Evolutionary conservation across 805 yeast genomes (phyloP), one percentile per base, ranked within the genome.

Genomic region (Nakazawaea sp.): DNA sequence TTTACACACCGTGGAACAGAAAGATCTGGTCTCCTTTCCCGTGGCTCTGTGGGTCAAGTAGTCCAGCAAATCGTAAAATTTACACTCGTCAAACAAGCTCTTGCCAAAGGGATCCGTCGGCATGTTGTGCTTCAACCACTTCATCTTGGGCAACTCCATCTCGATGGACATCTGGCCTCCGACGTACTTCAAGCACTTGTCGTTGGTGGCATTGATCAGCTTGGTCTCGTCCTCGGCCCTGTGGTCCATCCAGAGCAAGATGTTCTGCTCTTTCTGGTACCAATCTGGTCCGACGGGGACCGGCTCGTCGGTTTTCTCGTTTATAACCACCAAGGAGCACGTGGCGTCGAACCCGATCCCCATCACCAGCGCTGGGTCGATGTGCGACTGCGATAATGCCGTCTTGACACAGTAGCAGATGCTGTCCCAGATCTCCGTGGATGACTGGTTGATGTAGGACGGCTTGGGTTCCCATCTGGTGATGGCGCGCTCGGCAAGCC

Each of bases 311-410:
- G 71, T 66, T 4, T 64, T 54, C 45, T 81, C 83, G 43, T 78
- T 70, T 26, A 89, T 66, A 1, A 78, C 96, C 11, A 88, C 96
- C 41, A 92, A 67, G 2, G 97, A 92, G 57, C 98, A 92, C 19
- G 98, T 92, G 20, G 97, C 98, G 59, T 92, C 98, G 49, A 89
- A 92, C 0, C 97, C 97, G 45, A 92, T 77, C 44, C 97, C 97
- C 52, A 72, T 72, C 31, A 92, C 82, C 12, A 68, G 66, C 2
- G 62, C 49, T 1, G 85, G 78, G 29, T 81, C 82, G 29, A 88
- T 73, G 2, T 79, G 83, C 3, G 92, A 73, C 39, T 87, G 94
- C 12, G 79, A 61, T 25, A 90, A 61, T 32, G 87, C 81, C 10
- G 78, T 68, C 49, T 77, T 77, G 40, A 85, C 90, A 64, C 96